Percentiles rank a stretch among this genome's conserved stretches.
phyloP scores from a whole-genome alignment of 306 rosid species.

The Medicago truncatula region MtrunA17r5.0-ANR NC_053042.1:43334001-43334500 shows the following conservation, averaged over 20 bases:
- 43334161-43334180: slow-evolving; percentile 69
- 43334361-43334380: no score
- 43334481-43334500: no score
- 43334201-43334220: slow-evolving; percentile 92
- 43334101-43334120: not conserved
- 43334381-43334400: no score
- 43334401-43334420: no score
- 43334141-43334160: slow-evolving; percentile 64
- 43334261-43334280: slow-evolving; percentile 57
- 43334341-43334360: no score
- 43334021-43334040: not conserved
- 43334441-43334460: no score
- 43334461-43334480: no score
- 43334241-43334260: slow-evolving; percentile 49
- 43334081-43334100: not conserved
- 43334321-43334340: slow-evolving; percentile 53
- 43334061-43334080: no score
- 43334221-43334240: slow-evolving; percentile 72
- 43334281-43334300: slow-evolving; percentile 55
- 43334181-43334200: slow-evolving; percentile 77
- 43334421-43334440: no score
- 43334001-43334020: no score
- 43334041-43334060: no score
- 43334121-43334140: slow-evolving; percentile 35
- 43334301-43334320: slow-evolving; percentile 69